phyloP scores from a whole-genome alignment of 2,329 filamentous ascomycete genomes.

The Paracamarosporium sp. region DNA sequence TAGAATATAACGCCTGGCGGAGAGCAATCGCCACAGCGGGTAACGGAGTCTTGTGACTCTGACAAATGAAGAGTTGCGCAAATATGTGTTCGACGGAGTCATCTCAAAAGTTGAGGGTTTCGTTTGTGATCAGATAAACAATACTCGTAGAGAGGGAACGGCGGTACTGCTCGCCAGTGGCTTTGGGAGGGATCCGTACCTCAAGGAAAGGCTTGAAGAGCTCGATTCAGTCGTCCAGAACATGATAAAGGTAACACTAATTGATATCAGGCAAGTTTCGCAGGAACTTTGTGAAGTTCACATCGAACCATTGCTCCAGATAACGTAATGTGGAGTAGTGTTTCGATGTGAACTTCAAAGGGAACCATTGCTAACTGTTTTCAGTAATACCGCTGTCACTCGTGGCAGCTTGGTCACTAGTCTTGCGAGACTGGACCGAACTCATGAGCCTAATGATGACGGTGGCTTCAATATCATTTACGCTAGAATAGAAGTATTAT shows the following conservation, averaged over 20 bases:
- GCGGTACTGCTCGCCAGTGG: constrained; percentile 8
- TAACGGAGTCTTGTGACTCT: not conserved
- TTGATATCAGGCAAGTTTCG: not conserved
- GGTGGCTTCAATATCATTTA: not conserved
- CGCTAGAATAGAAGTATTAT: not conserved
- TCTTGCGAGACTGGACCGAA: not conserved
- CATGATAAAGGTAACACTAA: not conserved
- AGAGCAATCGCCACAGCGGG: not conserved
- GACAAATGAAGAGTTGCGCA: not conserved
- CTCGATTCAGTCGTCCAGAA: not conserved
- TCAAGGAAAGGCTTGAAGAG: constrained; percentile 4
- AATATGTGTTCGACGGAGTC: constrained; percentile 6
- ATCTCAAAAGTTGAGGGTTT: constrained; percentile 1
- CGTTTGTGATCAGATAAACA: constrained; percentile 7
- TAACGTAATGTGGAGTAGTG: too few species aligned
- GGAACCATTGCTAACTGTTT: not conserved
- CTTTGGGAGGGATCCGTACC: constrained; percentile 8
- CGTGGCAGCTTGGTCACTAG: constrained; percentile 3
- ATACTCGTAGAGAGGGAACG: not conserved
- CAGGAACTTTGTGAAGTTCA: too few species aligned
- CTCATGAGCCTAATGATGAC: not conserved
- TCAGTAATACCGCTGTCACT: constrained; percentile 3
- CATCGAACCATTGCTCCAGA: too few species aligned
- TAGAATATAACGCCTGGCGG: not conserved
- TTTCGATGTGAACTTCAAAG: too few species aligned